Evolutionary conservation across 306 rosid genomes (phyloP).

Genomic region (Astragalus membranaceus): DNA sequence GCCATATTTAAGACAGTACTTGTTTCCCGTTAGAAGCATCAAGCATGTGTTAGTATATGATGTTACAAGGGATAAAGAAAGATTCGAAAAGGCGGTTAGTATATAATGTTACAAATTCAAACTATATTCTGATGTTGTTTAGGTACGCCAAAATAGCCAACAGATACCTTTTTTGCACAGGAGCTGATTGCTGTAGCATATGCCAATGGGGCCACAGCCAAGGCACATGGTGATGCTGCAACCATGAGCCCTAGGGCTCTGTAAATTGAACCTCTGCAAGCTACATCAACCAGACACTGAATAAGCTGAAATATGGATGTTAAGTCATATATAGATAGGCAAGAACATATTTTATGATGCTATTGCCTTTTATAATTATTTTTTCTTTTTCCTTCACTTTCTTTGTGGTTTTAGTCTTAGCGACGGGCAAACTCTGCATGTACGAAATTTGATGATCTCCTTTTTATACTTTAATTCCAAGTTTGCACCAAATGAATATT

Average conservation of each 20-base stretch:
- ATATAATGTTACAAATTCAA: not conserved
- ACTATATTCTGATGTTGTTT: not conserved
- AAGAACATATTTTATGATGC: not conserved
- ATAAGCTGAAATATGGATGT: slow-evolving; percentile 23
- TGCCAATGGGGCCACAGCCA: slow-evolving; percentile 97
- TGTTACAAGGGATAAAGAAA: not conserved
- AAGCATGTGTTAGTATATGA: not conserved
- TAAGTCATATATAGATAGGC: slow-evolving; percentile 7
- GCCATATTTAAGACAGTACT: not conserved
- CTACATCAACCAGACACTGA: slow-evolving; percentile 41
- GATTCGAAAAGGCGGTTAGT: not conserved
- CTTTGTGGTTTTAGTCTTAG: slow-evolving; percentile 7
- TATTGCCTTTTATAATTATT: not conserved
- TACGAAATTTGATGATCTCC: not conserved
- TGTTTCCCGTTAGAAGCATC: not conserved
- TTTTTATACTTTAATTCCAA: slow-evolving; percentile 4
- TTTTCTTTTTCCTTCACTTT: not conserved
- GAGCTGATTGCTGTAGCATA: slow-evolving; percentile 96
- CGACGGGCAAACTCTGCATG: not conserved
- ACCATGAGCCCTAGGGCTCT: slow-evolving; percentile 97
- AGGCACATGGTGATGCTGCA: slow-evolving; percentile 98
- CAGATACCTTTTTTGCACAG: slow-evolving; percentile 78
- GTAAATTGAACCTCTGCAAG: slow-evolving; percentile 94
- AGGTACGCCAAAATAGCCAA: not conserved
- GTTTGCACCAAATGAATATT: not conserved